Percentiles rank a stretch among this genome's conserved stretches.
Evolutionary conservation across 176 grass and related monocot species (phyloP).

Genomic region (Miscanthus lutarioriparius): DNA sequence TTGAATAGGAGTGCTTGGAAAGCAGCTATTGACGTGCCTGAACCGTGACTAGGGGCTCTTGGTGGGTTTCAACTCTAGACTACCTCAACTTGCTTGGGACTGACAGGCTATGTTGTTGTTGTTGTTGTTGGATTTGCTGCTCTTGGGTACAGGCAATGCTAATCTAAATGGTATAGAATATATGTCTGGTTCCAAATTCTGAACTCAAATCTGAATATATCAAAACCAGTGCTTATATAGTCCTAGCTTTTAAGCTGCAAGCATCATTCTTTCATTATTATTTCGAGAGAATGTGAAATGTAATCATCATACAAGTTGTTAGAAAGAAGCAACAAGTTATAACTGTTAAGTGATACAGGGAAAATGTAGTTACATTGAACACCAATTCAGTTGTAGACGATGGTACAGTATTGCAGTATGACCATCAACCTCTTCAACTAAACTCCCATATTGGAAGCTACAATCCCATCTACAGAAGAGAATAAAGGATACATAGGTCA

Average conservation of each 20-base stretch:
- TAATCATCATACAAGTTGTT: slow-evolving; percentile 2
- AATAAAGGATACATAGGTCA: slow-evolving; percentile 36
- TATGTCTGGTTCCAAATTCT: slow-evolving; percentile 19
- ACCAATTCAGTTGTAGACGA: slow-evolving; percentile 87
- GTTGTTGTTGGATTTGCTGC: neutral
- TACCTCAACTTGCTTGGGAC: no score
- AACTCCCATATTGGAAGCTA: slow-evolving; percentile 92
- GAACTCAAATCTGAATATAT: slow-evolving; percentile 20
- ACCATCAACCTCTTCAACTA: slow-evolving; percentile 98
- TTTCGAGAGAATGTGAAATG: slow-evolving; percentile 4
- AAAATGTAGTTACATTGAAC: slow-evolving; percentile 62
- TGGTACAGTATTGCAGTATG: slow-evolving; percentile 93
- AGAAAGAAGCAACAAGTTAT: neutral
- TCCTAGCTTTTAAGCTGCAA: neutral
- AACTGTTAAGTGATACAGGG: neutral
- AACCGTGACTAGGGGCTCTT: no score
- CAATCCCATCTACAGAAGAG: slow-evolving; percentile 83
- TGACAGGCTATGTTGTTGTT: no score
- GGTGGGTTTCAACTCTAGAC: no score
- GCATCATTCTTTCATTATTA: neutral
- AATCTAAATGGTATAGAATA: slow-evolving; percentile 22
- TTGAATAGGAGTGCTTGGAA: no score
- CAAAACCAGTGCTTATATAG: slow-evolving; percentile 15
- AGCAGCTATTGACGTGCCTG: no score
- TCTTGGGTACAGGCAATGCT: slow-evolving; percentile 5